Conservation (phyloP, 192 early-diverging fungal genomes). For the Pilobolus umbonatus region DNA sequence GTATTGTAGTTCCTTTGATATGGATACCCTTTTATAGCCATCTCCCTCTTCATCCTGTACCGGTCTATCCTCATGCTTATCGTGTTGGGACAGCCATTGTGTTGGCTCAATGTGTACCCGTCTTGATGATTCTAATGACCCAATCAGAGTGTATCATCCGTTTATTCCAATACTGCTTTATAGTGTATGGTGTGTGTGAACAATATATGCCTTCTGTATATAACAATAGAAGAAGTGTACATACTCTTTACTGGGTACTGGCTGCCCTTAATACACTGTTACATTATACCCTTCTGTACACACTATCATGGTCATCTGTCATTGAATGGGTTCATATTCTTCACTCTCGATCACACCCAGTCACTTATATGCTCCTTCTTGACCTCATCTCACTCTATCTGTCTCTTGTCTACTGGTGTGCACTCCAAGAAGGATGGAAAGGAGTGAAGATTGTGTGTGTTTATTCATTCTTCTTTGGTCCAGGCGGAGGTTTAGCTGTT, state of each 20-base stretch:
- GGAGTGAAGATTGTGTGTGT: background rate
- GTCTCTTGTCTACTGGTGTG: slow-evolving; percentile 4
- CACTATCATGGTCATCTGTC: too few relatives aligned
- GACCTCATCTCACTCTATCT: background rate
- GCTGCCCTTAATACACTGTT: background rate
- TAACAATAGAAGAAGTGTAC: background rate
- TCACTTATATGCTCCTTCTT: background rate
- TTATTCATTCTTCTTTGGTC: background rate
- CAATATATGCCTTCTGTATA: background rate
- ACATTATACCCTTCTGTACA: too few relatives aligned
- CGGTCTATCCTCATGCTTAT: background rate
- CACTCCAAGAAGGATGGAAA: background rate
- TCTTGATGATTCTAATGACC: background rate
- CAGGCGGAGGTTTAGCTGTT: background rate
- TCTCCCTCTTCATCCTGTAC: background rate
- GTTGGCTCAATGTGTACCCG: background rate
- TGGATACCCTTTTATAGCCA: background rate
- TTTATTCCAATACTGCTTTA: background rate
- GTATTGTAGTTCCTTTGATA: background rate
- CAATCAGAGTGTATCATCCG: background rate
- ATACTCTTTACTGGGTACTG: background rate
- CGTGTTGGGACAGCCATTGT: background rate
- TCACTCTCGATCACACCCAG: background rate
- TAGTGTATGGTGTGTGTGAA: background rate
- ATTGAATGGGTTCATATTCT: background rate